Base-by-base conservation (phyloP, 768 basidiomycete genomes). In the Macrolepiota dolichaula region DNA sequence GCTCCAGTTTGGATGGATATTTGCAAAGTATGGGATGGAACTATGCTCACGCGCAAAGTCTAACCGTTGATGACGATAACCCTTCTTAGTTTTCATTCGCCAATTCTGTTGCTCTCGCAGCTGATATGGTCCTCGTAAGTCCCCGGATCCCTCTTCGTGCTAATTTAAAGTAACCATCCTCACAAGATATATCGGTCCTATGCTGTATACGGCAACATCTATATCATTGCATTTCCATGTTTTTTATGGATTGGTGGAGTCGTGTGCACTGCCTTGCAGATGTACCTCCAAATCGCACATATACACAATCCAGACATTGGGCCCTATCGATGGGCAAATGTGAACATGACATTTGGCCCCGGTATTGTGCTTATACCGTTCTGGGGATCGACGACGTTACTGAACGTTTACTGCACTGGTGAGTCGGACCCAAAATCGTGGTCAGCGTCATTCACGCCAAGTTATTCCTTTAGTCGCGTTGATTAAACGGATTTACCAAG, bases 281-380 rank as follows among this genome's bases (percentile, higher is more conserved):
- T 50, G 57, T 57, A 57, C 36, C 47, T 57, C 10, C 49, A 57
- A 37, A 38, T 57, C n/a, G 57, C 49, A 13, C 57, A 57, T 37
- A 17, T 38, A 4, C 46, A 29, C 35, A 51, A 57, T 17, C 47
- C 49, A 4, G 27, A 57, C 19, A n/a, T 57, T 27, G 57, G 57
- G 12, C 57, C 57, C 4, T 57, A 57, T 15, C 36, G 10, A 27
- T 57, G 57, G 57, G 57, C 57, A 49, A 24, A 22, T 9, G 57
- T 57, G 6, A 57, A 57, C 13, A 57, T 57, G 57, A 13, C 35
- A 2, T 24, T 15, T 38, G 57, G 57, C 22, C 57, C 57, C 0
- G 57, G 57, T 10, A 40, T 57, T 38, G 57, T 57, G 35, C 46
- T 57, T 10, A 24, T 57, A 50, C 57, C 57, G 4, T 57, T 57